Percentiles rank a stretch among this genome's conserved stretches.
phyloP scores from a whole-genome alignment of 495 filamentous ascomycete genomes.

The Alectoria sarmentosa region DNA sequence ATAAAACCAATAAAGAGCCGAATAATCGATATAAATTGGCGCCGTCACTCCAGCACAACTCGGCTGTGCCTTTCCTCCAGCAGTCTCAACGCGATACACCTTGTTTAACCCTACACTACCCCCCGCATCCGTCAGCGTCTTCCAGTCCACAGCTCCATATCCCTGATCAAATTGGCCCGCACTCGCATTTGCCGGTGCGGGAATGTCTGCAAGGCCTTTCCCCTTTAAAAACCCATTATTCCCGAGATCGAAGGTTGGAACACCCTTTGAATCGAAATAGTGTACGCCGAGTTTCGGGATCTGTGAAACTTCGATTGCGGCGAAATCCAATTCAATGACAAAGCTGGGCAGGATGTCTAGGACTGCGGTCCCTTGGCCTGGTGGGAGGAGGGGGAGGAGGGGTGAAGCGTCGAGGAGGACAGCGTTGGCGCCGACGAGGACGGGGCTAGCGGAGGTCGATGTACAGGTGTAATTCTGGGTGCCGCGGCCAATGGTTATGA shows the following conservation, averaged over 20 bases:
- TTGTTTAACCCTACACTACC: slow-evolving; percentile 41
- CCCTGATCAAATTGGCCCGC: slow-evolving; percentile 33
- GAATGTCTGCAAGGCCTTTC: slow-evolving; percentile 40
- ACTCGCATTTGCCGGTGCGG: slow-evolving; percentile 45
- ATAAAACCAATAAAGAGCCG: slow-evolving; percentile 69
- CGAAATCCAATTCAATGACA: slow-evolving; percentile 29
- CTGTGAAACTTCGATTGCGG: slow-evolving; percentile 31
- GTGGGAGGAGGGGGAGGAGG: slow-evolving; percentile 38
- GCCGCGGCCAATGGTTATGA: slow-evolving; percentile 61
- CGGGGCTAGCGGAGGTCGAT: slow-evolving; percentile 30
- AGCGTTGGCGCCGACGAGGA: slow-evolving; percentile 54
- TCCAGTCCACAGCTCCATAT: slow-evolving; percentile 56
- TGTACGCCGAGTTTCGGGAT: slow-evolving; percentile 52
- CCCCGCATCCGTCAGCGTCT: slow-evolving; percentile 46
- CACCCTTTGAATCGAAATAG: slow-evolving; percentile 48
- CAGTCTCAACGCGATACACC: slow-evolving; percentile 63
- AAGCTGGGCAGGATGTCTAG: slow-evolving; percentile 34
- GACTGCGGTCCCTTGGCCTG: slow-evolving; percentile 25
- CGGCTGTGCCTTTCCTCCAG: slow-evolving; percentile 49
- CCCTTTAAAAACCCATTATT: slow-evolving; percentile 34
- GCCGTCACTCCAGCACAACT: slow-evolving; percentile 37
- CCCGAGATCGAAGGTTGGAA: slow-evolving; percentile 54
- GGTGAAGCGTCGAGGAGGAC: slow-evolving; percentile 54
- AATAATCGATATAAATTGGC: slow-evolving; percentile 50
- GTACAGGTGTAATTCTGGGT: slow-evolving; percentile 73